phyloP scores from a whole-genome alignment of 116 monocot species.

The Papilionanthe hybrid region DNA sequence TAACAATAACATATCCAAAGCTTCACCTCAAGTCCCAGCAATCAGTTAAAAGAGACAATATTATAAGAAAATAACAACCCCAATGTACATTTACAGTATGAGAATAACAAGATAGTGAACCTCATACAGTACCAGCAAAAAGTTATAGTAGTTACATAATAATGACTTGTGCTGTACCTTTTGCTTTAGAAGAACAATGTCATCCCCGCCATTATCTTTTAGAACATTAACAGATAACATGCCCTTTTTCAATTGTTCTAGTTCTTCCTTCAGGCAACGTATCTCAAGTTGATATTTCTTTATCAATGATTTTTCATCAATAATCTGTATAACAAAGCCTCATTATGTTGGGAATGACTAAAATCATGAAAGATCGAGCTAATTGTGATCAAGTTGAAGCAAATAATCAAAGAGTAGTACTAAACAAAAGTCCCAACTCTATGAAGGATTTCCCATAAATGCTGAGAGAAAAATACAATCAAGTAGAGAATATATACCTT shows the following conservation, averaged over 20 bases:
- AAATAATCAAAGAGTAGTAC: neutral
- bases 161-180: constrained; percentile 41
- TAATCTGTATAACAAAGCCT: constrained; percentile 50
- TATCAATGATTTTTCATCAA: constrained; percentile 92
- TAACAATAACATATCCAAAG: neutral
- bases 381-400: neutral
- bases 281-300: constrained; percentile 98
- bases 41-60: neutral
- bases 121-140: neutral
- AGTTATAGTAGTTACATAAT: neutral
- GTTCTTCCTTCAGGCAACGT: constrained; percentile 72
- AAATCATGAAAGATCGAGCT: neutral
- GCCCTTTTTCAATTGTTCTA: constrained; percentile 73
- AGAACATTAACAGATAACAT: constrained; percentile 40
- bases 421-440: neutral
- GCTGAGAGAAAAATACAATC: neutral
- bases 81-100: neutral
- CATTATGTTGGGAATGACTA: neutral
- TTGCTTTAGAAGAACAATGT: constrained; percentile 74
- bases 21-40: neutral
- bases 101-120: too few relatives aligned
- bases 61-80: neutral
- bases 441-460: constrained; percentile 6
- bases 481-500: constrained; percentile 32
- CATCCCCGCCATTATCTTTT: constrained; percentile 62